phyloP scores from a whole-genome alignment of 768 basidiomycete species.

The Leucocoprinus sp. region DNA sequence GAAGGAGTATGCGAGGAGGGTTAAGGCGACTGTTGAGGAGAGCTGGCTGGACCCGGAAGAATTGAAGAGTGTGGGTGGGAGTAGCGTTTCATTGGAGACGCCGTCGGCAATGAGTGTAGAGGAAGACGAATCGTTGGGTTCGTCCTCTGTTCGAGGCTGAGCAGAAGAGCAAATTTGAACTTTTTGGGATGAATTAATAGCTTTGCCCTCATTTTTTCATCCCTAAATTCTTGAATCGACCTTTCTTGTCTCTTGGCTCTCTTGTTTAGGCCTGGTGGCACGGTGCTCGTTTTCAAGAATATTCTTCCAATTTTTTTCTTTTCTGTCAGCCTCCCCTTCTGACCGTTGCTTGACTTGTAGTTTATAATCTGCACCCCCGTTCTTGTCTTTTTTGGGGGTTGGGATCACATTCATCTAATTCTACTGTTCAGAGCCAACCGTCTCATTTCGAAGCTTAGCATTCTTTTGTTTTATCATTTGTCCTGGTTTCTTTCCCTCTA shows the following conservation, averaged over 20 bases:
- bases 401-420: conserved; percentile 1
- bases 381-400: background rate
- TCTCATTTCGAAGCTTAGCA: background rate
- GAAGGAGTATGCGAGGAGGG: conserved; percentile 94
- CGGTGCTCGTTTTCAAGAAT: background rate
- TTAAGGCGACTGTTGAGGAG: conserved; percentile 90
- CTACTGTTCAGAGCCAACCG: background rate
- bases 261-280: background rate
- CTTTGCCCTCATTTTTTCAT: background rate
- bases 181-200: background rate
- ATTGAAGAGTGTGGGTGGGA: conserved; percentile 15
- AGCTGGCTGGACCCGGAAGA: conserved; percentile 89
- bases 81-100: background rate
- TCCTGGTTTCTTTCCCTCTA: background rate
- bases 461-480: background rate
- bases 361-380: background rate
- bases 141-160: conserved; percentile 1
- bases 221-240: too few species aligned
- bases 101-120: conserved; percentile 4
- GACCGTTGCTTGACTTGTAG: background rate
- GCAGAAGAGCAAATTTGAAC: background rate
- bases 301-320: background rate
- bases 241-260: background rate
- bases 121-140: conserved; percentile 2
- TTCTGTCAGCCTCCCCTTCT: background rate